These are phyloP conservation scores for Vigna hirtella DNA, from an alignment of 306 rosid species.

Conservation along the genomic window DNA sequence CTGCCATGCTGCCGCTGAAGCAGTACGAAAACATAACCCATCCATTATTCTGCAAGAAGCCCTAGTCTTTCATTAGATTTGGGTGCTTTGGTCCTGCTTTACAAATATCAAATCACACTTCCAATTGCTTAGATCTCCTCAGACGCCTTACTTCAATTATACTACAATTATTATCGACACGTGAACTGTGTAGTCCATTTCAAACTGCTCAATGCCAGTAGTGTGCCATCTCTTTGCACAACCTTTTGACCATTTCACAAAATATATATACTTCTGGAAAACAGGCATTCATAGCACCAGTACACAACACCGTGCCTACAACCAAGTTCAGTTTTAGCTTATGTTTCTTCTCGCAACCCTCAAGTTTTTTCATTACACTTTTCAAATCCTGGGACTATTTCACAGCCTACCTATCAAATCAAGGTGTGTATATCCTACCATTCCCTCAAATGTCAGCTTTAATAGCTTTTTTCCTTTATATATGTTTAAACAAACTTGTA, in stretches of 20 bases:
- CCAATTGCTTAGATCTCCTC: neutral
- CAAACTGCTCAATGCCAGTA: conserved; percentile 31
- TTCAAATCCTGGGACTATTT: neutral
- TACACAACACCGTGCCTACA: neutral
- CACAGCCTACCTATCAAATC: conserved; percentile 6
- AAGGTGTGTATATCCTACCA: conserved; percentile 40
- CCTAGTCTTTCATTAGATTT: conserved; percentile 44
- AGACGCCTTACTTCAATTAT: conserved; percentile 9
- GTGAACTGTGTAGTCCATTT: conserved; percentile 35
- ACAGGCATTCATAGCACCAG: neutral
- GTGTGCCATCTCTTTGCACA: conserved; percentile 6
- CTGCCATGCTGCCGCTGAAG: conserved; percentile 18
- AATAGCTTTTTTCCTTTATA: neutral
- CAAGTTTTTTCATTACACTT: neutral
- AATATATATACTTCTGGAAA: conserved; percentile 19
- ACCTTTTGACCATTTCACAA: conserved; percentile 2
- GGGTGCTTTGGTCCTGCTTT: conserved; percentile 20
- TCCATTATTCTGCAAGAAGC: conserved; percentile 38
- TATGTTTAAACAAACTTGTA: no score
- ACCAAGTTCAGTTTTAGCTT: neutral
- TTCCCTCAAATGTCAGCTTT: neutral
- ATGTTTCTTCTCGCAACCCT: neutral
- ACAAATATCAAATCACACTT: neutral
- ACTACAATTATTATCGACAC: conserved; percentile 7
- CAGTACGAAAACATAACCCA: conserved; percentile 39